phyloP scores from a whole-genome alignment of 208 protist genomes.

The Trypanosoma conorhini region DNA sequence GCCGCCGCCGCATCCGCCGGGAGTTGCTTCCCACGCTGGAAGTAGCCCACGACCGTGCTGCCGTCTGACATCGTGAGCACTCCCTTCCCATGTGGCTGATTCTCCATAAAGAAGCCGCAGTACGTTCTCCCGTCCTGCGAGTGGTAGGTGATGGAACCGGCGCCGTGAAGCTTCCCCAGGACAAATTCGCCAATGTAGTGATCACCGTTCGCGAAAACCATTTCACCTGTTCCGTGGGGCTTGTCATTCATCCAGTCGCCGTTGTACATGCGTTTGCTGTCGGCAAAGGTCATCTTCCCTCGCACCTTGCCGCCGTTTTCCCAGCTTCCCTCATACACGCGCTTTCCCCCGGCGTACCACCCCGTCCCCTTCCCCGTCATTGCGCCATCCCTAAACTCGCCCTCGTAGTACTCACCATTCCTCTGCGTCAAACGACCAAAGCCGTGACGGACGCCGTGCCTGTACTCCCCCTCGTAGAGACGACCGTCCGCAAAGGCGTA shows the following conservation, averaged over 20 bases:
- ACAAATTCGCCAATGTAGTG: constrained; percentile 52
- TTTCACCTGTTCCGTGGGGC: constrained; percentile 44
- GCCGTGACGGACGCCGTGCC: constrained; percentile 49
- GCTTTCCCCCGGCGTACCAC: constrained; percentile 31
- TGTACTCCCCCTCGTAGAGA: constrained; percentile 56
- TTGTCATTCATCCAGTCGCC: constrained; percentile 54
- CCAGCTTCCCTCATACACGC: constrained; percentile 39
- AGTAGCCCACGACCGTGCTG: constrained; percentile 34
- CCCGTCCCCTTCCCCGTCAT: constrained; percentile 49
- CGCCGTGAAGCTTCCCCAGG: constrained; percentile 48
- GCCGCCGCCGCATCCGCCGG: constrained; percentile 20
- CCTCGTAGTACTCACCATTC: constrained; percentile 68
- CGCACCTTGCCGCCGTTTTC: constrained; percentile 39
- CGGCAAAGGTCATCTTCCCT: constrained; percentile 42
- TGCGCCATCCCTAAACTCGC: constrained; percentile 43
- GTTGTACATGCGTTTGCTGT: constrained; percentile 40
- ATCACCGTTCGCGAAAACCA: constrained; percentile 65
- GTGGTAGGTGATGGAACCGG: constrained; percentile 42
- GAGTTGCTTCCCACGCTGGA: constrained; percentile 36
- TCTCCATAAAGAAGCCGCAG: constrained; percentile 55
- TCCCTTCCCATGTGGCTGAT: constrained; percentile 59
- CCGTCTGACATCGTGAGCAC: constrained; percentile 26
- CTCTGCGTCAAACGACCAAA: constrained; percentile 40
- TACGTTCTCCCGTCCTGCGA: constrained; percentile 38
- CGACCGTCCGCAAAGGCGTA: constrained; percentile 47